Evolutionary conservation across 2,329 filamentous ascomycete genomes (phyloP), one percentile per base, ranked within the genome.

Genomic region (Claviceps sp.): DNA sequence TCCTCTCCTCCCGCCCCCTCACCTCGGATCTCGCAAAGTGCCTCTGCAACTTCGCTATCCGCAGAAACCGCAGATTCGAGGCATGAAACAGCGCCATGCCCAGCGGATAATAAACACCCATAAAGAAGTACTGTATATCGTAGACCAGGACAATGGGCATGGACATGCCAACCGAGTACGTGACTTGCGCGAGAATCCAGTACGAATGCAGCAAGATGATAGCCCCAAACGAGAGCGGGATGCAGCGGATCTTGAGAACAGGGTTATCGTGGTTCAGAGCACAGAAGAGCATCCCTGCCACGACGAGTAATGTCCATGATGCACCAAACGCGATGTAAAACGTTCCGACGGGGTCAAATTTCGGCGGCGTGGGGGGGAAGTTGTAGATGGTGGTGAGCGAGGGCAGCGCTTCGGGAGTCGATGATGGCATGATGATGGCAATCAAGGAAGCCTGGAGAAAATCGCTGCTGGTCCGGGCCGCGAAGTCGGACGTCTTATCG

Each of bases 11-110:
- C 52, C 18, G 30, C n/a, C 43, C 54, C 55, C 46, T 50, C 26
- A 55, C 58, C 42, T 42, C 37, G 30, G 43, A 37, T 22, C 30
- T 22, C 22, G 24, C 44, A 18, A 58, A 52, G 41, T 62, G 66
- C 44, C 57, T 57, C 53, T 61, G 63, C n/a, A 71, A 65, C 56
- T 71, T 73, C 51, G 78, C 78, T 48, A 82, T 66, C 52, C 79
- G 67, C 18, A 81, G 72, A 51, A 84, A 78, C 50, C 78, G 76
- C 54, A 69, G 73, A 61, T 83, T 82, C 52, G 77, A 77, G 30
- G 78, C 80, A 57, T 84, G 80, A 60, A 84, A 84, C 2, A 85
- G 67, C n/a, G 79, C 81, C 50, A 85, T 78, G 34, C 81, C 80
- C 47, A 79, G 73, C 6, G 81, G 81, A 6, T 84, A 67, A 60